Base-by-base conservation (phyloP, 495 filamentous ascomycete species). In the Cercophora scortea region DNA sequence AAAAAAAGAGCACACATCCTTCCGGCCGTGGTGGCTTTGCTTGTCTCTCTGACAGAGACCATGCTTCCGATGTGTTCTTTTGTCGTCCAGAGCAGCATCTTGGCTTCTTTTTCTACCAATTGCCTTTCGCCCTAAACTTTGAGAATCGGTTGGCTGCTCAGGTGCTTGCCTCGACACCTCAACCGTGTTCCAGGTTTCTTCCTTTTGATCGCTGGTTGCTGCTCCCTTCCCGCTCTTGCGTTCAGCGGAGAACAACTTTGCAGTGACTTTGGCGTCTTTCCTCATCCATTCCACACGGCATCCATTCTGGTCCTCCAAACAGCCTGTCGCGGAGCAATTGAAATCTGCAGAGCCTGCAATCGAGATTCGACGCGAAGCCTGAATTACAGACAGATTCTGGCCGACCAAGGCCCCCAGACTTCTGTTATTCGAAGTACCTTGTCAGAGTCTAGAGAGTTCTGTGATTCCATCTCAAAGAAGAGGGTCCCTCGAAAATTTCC, bases 31-130 rank as follows among this genome's bases (percentile, higher is more conserved):
- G 25, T 25, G 25, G 25, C 25, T 25, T 25, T 25, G 25, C 25
- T 25, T 25, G 25, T 25, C 25, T 25, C 25, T 25, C 5, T 25
- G 25, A 25, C 25, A 25, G 2, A 25, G 25, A 5, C 25, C 25
- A 25, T 25, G 25, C 25, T 25, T 5, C 25, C 5, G 25, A 25
- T 25, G 25, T 25, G 25, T 54, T 49, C 51, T 49, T 61, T 56
- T 61, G 50, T 25, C 5, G 25, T 25, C 25, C 25, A 25, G 5
- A 25, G 5, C 5, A 25, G 25, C 48, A 47, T 49, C 49, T 56
- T 59, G 57, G 57, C 60, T 52, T 61, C 56, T 54, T 50, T 42
- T 48, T 64, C 50, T 49, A 38, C 51, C 49, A 44, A 51, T 41
- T 53, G 49, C 52, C 34, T 40, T 53, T 25, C 25, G 25, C 25